Conservation (phyloP, 192 early-diverging fungal species). For the Entomortierella beljakovae region DNA sequence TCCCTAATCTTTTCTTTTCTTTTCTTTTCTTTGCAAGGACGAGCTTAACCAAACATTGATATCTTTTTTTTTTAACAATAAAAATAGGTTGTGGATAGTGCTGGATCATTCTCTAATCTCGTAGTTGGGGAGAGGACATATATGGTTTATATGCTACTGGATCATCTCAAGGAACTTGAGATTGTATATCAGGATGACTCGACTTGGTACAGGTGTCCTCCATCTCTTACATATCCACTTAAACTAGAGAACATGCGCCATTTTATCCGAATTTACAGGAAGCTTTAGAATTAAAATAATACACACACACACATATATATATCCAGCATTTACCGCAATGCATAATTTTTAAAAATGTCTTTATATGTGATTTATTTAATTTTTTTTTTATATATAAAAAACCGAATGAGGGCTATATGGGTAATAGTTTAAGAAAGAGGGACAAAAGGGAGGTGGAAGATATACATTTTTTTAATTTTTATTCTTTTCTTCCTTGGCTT, state of each 20-base stretch:
- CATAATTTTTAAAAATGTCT: no score
- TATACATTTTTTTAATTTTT: no score
- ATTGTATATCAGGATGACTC: conserved; percentile 76
- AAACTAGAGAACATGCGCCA: conserved; percentile 93
- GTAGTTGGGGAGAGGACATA: conserved; percentile 80
- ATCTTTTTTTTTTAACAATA: neutral
- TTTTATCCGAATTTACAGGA: conserved; percentile 86
- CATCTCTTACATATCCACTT: conserved; percentile 78
- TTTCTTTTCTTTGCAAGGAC: no score
- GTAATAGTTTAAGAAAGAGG: no score
- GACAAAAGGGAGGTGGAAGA: no score
- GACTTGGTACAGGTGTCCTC: conserved; percentile 79
- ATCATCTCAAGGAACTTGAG: conserved; percentile 78
- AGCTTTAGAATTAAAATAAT: conserved; percentile 63
- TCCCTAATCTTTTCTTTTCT: neutral
- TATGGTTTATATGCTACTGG: conserved; percentile 92
- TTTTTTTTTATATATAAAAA: no score
- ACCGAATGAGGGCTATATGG: no score
- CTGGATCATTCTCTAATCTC: conserved; percentile 91
- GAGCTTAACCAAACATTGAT: neutral
- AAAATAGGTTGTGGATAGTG: conserved; percentile 82
- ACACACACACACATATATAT: neutral
- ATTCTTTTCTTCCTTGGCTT: conserved; percentile 77
- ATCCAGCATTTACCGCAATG: neutral
- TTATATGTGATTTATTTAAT: no score